Conservation (phyloP, 1,284 basidiomycete genomes). For the Porogramme epimiltina region DNA sequence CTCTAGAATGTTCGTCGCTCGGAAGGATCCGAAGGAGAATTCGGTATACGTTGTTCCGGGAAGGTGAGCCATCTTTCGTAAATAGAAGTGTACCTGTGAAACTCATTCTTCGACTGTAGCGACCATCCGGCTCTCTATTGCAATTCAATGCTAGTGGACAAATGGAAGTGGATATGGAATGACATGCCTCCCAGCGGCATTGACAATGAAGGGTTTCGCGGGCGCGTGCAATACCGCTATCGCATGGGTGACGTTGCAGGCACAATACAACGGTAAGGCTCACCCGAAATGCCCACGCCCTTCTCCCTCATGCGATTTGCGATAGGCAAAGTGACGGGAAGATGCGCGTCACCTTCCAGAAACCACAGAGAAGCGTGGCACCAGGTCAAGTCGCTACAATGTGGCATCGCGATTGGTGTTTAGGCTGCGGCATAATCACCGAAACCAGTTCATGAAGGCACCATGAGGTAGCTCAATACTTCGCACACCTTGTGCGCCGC, state of each 20-base stretch:
- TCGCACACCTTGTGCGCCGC: no score
- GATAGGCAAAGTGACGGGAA: slow-evolving; percentile 15
- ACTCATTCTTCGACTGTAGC: slow-evolving; percentile 34
- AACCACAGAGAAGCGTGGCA: slow-evolving; percentile 72
- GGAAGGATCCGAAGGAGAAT: slow-evolving; percentile 67
- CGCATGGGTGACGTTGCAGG: slow-evolving; percentile 62
- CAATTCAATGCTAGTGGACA: slow-evolving; percentile 42
- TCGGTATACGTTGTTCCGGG: slow-evolving; percentile 78
- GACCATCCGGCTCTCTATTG: slow-evolving; percentile 69
- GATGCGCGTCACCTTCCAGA: slow-evolving; percentile 52
- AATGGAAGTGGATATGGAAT: slow-evolving; percentile 80
- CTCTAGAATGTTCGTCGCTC: slow-evolving; percentile 73
- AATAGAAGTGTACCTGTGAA: neutral
- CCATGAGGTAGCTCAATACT: neutral
- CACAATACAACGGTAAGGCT: slow-evolving; percentile 37
- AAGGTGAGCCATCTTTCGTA: slow-evolving; percentile 47
- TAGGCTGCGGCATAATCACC: slow-evolving; percentile 79
- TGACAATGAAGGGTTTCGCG: slow-evolving; percentile 47
- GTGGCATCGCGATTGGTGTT: slow-evolving; percentile 77
- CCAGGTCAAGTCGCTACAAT: slow-evolving; percentile 81
- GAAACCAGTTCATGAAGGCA: slow-evolving; percentile 3
- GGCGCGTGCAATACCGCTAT: slow-evolving; percentile 73
- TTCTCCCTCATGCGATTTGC: neutral
- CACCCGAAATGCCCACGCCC: neutral
- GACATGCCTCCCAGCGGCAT: slow-evolving; percentile 54